A percentile compares a stretch with the other conserved stretches of the same genome.
phyloP scores from a whole-genome alignment of 371 early-diverging fungal species.

The Modicella reniformis region DNA sequence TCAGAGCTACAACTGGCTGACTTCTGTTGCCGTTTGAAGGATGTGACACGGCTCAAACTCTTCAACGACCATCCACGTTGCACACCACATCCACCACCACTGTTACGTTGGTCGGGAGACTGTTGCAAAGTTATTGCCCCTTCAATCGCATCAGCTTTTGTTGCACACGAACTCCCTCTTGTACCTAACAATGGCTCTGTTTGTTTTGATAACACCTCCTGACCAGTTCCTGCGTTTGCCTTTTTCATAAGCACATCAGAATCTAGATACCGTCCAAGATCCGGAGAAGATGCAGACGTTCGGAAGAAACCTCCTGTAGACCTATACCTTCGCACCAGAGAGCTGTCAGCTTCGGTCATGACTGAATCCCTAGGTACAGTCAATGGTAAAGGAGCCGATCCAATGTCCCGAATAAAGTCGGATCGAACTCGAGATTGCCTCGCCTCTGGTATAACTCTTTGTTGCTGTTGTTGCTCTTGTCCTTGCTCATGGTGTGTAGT shows the following conservation, averaged over 20 bases:
- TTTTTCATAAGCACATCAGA: neutral
- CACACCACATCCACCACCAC: neutral
- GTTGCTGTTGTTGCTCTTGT: neutral
- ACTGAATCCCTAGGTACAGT: neutral
- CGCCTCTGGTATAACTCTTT: neutral
- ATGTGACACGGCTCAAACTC: slow-evolving; percentile 23
- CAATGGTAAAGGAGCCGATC: slow-evolving; percentile 21
- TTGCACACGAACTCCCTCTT: neutral
- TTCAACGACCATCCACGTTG: slow-evolving; percentile 52
- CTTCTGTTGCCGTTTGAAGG: slow-evolving; percentile 19
- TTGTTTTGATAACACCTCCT: neutral
- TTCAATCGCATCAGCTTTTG: neutral
- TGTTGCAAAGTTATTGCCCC: neutral
- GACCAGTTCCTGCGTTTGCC: slow-evolving; percentile 1
- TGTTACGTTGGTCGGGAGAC: neutral
- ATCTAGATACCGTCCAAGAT: neutral
- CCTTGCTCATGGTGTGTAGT: too few species aligned
- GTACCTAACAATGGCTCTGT: neutral
- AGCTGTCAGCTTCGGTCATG: slow-evolving; percentile 1
- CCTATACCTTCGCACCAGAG: neutral
- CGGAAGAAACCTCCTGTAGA: neutral
- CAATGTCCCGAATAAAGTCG: slow-evolving; percentile 43
- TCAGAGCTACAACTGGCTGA: slow-evolving; percentile 11
- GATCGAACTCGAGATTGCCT: slow-evolving; percentile 10
- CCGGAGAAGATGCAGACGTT: slow-evolving; percentile 2